These are phyloP conservation scores for Begonia loranthoides DNA, from an alignment of 306 rosid genomes.

Conservation along the genomic window DNA sequence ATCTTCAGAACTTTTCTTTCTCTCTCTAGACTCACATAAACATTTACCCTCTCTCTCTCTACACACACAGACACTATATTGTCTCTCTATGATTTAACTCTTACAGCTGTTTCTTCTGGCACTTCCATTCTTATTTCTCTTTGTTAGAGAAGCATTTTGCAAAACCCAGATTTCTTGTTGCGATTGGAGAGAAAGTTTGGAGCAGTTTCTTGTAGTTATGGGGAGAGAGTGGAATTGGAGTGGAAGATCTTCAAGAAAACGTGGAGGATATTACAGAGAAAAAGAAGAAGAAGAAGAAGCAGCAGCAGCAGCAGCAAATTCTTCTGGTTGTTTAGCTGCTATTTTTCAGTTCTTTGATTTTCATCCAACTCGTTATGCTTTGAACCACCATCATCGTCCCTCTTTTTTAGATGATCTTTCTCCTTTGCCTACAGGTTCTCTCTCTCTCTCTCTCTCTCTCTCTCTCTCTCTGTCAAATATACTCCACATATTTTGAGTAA, in stretches of 20 bases:
- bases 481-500: too few relatives aligned
- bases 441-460: neutral
- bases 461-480: neutral
- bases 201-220: slow-evolving; percentile 21
- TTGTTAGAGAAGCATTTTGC: slow-evolving; percentile 3
- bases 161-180: slow-evolving; percentile 6
- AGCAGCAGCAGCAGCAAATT: slow-evolving; percentile 21
- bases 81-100: neutral
- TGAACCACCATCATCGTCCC: slow-evolving; percentile 20
- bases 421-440: slow-evolving; percentile 35
- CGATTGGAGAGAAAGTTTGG: slow-evolving; percentile 1
- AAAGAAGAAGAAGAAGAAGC: slow-evolving; percentile 5
- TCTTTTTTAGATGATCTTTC: slow-evolving; percentile 8
- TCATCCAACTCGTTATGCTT: slow-evolving; percentile 33
- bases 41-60: slow-evolving; percentile 6
- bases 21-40: neutral
- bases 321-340: slow-evolving; percentile 71
- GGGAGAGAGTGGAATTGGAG: slow-evolving; percentile 54
- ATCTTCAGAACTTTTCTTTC: slow-evolving; percentile 12
- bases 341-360: slow-evolving; percentile 76
- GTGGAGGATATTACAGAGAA: slow-evolving; percentile 7
- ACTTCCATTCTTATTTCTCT: slow-evolving; percentile 17
- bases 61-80: neutral
- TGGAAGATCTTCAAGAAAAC: slow-evolving; percentile 37
- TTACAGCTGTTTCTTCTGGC: slow-evolving; percentile 16